phyloP scores from a whole-genome alignment of 352 stramenopile genomes.

The Phytophthora crassamura region DNA sequence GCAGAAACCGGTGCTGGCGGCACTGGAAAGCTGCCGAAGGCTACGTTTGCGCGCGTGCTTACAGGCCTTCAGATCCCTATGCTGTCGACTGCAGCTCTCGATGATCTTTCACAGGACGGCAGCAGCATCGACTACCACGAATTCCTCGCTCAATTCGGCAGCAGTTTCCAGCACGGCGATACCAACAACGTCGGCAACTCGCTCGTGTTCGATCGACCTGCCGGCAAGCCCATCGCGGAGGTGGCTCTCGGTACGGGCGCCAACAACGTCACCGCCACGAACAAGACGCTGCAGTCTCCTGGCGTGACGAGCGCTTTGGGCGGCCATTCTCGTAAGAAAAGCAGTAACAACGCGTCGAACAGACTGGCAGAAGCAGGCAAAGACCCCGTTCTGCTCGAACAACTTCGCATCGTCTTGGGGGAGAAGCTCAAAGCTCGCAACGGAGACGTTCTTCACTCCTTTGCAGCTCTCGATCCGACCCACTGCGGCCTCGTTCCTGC shows the following conservation, averaged over 20 bases:
- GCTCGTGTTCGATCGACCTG: constrained; percentile 49
- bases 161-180: constrained; percentile 68
- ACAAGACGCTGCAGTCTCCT: constrained; percentile 61
- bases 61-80: constrained; percentile 54
- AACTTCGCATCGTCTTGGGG: constrained; percentile 67
- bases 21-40: constrained; percentile 43
- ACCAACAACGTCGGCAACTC: constrained; percentile 73
- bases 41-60: constrained; percentile 53
- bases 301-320: constrained; percentile 47
- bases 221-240: constrained; percentile 23
- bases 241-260: constrained; percentile 21
- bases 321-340: constrained; percentile 19
- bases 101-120: constrained; percentile 33
- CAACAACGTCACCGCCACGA: constrained; percentile 27
- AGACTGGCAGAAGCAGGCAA: constrained; percentile 9
- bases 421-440: constrained; percentile 52
- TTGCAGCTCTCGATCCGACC: constrained; percentile 52
- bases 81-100: constrained; percentile 32
- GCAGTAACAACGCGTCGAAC: constrained; percentile 15
- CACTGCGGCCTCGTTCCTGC: constrained; percentile 53
- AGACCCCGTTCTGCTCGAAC: constrained; percentile 57
- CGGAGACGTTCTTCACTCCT: constrained; percentile 55
- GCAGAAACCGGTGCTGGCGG: constrained; percentile 39
- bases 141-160: constrained; percentile 70
- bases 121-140: constrained; percentile 66